Percentiles rank a stretch among this genome's conserved stretches.
phyloP scores from a whole-genome alignment of 257 asterid species.

The Gardenia jasminoides region DNA sequence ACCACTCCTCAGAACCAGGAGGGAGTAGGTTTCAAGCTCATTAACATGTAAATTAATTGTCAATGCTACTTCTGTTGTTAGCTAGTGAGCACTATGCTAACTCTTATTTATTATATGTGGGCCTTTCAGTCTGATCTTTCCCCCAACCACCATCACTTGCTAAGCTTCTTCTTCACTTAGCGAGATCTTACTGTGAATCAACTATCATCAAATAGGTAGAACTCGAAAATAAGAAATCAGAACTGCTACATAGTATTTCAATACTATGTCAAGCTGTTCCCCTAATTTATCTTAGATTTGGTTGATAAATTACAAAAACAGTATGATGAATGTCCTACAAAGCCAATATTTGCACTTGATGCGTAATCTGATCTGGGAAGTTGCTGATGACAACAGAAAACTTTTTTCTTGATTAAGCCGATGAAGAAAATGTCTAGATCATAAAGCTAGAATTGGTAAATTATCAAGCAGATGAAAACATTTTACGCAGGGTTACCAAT shows the following conservation, averaged over 20 bases:
- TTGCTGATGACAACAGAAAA: not conserved
- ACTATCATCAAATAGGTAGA: too few species aligned
- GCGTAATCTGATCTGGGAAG: not conserved
- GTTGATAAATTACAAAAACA: not conserved
- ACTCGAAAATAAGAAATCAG: not conserved
- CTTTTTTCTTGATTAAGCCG: not conserved
- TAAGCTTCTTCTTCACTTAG: not conserved
- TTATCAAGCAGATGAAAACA: not conserved
- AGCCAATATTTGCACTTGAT: not conserved
- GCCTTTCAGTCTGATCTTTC: not conserved
- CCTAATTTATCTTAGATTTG: not conserved
- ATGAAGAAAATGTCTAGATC: not conserved
- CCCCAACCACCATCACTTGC: not conserved
- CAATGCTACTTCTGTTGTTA: not conserved
- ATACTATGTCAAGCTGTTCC: not conserved
- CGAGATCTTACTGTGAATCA: not conserved
- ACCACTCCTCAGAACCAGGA: not conserved
- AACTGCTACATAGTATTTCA: not conserved
- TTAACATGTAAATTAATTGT: not conserved
- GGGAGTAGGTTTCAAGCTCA: not conserved
- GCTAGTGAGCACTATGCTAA: not conserved
- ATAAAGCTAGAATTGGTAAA: not conserved
- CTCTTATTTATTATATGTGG: not conserved
- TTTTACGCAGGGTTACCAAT: constrained; percentile 25
- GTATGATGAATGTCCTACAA: not conserved